Evolutionary conservation across 768 basidiomycete genomes (phyloP), one percentile per base, ranked within the genome.

Genomic region (Leccinum barrowsii): DNA sequence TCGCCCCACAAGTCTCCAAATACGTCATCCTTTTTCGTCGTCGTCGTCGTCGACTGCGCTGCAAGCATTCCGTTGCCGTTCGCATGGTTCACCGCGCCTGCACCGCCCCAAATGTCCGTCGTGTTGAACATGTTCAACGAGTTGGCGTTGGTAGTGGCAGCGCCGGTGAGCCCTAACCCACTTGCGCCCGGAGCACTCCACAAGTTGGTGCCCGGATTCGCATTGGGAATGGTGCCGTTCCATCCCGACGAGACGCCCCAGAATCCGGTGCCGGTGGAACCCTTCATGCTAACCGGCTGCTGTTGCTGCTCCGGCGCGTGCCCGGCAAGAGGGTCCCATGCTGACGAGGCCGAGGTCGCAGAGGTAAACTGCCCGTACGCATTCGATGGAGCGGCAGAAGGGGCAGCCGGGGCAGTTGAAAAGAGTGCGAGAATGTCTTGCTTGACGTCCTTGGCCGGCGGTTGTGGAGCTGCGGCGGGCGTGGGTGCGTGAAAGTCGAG

Each of bases 1-100:
- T 85, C 83, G 51, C 89, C 89, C 91, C 91, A 92, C 51, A 93
- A 71, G 72, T 92, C 89, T 7, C 87, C 89, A 67, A 92, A 92
- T 7, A 77, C 85, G 65, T 93, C 90, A 60, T 91, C 90, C 73
- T 82, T 87, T 77, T 88, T 86, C 59, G 74, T 69, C 50, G 68
- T 69, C 0, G 67, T 59, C n/a, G 74, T 24, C 1, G 76, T 60
- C 3, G 30, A 34, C 52, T 71, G 67, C 26, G 71, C 59, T 22
- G 60, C 67, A 52, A 67, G 66, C 61, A 76, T 61, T 55, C 70
- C 73, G 57, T 46, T 46, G 21, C 76, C 79, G 15, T 73, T 51
- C 63, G 80, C 77, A 32, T 17, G 13, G 12, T 65, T 62, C 8
- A 70, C 50, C n/a, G 69, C 46, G 2, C 75, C 62, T 5, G 37